Conservation (phyloP, 2,329 filamentous ascomycete species). For the Neodidymelliopsis sp. region DNA sequence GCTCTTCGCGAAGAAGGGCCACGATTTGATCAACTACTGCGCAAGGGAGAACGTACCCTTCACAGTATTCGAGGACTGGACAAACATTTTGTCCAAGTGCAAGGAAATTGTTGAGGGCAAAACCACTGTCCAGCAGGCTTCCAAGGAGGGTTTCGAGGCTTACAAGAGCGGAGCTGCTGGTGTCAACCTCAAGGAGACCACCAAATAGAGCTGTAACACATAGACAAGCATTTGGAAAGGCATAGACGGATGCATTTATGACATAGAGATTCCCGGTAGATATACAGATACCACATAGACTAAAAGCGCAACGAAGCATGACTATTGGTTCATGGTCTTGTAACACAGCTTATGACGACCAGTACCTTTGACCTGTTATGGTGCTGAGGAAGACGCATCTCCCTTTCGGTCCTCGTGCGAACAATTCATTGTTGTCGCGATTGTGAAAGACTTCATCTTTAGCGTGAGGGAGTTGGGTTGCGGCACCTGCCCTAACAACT, state of each 20-base stretch:
- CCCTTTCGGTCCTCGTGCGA: too few relatives aligned
- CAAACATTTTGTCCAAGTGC: conserved; percentile 76
- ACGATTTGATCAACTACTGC: conserved; percentile 88
- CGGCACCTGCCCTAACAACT: neutral
- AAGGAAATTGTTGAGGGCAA: conserved; percentile 78
- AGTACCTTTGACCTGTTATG: too few relatives aligned
- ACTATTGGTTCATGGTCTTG: too few relatives aligned
- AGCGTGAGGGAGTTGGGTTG: neutral
- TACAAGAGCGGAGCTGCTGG: conserved; percentile 57
- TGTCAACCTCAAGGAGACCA: conserved; percentile 24
- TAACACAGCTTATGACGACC: too few relatives aligned
- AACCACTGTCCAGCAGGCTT: conserved; percentile 73
- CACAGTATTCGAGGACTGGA: conserved; percentile 86
- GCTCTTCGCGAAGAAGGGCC: conserved; percentile 90
- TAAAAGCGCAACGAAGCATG: conserved; percentile 13
- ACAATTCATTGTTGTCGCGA: neutral
- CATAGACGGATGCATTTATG: conserved; percentile 7
- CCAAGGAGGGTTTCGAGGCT: conserved; percentile 58
- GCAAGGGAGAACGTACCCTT: conserved; percentile 85
- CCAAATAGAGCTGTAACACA: conserved; percentile 23
- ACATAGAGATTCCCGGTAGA: conserved; percentile 23
- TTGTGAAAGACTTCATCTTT: neutral
- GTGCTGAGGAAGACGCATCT: too few relatives aligned
- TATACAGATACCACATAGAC: conserved; percentile 20
- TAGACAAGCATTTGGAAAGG: neutral